Conservation (phyloP, 2,329 filamentous ascomycete species). For the Tolypocladium nubicola region DNA sequence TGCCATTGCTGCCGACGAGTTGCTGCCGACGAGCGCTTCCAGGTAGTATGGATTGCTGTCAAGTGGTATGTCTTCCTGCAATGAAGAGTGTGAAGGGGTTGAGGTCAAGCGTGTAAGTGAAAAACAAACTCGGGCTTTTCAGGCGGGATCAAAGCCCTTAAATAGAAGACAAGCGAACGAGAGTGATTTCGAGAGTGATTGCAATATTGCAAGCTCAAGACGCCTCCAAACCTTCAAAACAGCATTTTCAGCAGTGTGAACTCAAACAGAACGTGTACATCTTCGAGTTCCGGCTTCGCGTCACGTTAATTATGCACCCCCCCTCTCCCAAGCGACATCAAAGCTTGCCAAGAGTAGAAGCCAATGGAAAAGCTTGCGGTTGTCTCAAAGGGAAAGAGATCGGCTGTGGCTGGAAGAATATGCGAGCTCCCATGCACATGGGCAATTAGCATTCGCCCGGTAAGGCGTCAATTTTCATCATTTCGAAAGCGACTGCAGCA, state of each 20-base stretch:
- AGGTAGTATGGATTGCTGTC: too few relatives aligned
- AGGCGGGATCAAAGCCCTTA: not conserved
- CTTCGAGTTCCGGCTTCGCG: not conserved
- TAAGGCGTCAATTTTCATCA: not conserved
- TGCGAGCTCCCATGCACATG: not conserved
- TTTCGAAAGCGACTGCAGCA: conserved; percentile 13
- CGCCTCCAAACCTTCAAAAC: not conserved
- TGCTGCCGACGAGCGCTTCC: too few relatives aligned
- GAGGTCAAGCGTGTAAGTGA: not conserved
- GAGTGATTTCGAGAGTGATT: not conserved
- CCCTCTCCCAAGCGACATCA: not conserved
- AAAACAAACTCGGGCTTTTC: not conserved
- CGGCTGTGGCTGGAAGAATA: not conserved
- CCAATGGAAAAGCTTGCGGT: not conserved
- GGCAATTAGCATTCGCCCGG: not conserved
- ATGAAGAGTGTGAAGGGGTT: not conserved
- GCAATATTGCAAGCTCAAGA: too few relatives aligned
- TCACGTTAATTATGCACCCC: not conserved
- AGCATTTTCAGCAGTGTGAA: not conserved
- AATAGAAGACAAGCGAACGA: not conserved
- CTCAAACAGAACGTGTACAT: not conserved
- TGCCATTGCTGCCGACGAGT: not conserved
- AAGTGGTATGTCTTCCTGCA: too few relatives aligned
- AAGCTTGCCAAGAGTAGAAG: not conserved
- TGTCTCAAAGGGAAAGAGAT: not conserved